phyloP scores from a whole-genome alignment of 257 asterid genomes.

The Solanum tarapatanum region DNA sequence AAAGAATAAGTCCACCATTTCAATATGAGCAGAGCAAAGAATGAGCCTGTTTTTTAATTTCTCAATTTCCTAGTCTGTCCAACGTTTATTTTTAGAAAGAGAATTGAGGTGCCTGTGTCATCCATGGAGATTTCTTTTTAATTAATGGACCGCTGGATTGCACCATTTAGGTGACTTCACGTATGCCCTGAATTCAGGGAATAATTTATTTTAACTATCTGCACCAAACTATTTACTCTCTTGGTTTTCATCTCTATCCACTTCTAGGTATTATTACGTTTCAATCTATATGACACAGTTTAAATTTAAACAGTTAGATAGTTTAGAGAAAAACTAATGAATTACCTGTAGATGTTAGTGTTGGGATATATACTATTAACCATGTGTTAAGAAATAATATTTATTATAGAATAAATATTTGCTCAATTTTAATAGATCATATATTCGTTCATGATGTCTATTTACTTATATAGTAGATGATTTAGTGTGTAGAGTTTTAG shows the following conservation, averaged over 20 bases:
- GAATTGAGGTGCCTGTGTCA: constrained; percentile 31
- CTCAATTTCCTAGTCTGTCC: constrained; percentile 19
- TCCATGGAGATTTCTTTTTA: neutral
- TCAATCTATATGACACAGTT: neutral
- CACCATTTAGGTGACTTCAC: constrained; percentile 47
- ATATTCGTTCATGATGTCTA: too few species aligned
- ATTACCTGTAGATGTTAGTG: neutral
- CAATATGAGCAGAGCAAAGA: neutral
- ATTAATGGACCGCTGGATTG: constrained; percentile 30
- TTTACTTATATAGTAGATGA: too few species aligned
- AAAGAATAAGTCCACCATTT: constrained; percentile 29
- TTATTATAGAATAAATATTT: too few species aligned
- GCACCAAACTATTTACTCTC: constrained; percentile 39
- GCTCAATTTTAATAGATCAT: too few species aligned
- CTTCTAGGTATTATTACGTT: neutral
- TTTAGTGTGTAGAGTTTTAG: too few species aligned
- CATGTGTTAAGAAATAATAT: too few species aligned
- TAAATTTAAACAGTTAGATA: neutral
- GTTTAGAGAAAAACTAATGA: neutral
- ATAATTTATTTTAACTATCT: constrained; percentile 4
- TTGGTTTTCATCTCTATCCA: neutral
- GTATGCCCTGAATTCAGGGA: constrained; percentile 57
- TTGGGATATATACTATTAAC: too few species aligned
- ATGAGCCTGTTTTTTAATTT: neutral
- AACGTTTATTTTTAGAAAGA: constrained; percentile 14